Evolutionary conservation across 371 early-diverging fungal genomes (phyloP).

Genomic region (Haplosporangium sp.): DNA sequence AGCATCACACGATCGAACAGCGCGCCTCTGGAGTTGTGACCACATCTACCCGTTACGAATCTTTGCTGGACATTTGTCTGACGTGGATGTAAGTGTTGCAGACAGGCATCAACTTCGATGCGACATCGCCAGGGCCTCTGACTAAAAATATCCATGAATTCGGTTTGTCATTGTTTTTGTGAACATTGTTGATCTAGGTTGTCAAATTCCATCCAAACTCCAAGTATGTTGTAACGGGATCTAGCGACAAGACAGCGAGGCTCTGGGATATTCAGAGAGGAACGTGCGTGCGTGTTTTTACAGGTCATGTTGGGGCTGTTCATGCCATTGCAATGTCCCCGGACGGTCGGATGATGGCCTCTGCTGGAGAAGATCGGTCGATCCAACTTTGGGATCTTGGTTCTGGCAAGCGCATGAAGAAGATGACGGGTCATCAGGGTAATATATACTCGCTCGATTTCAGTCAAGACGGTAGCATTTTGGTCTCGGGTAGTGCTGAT

Average conservation of each 20-base stretch:
- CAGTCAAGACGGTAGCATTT: constrained; percentile 83
- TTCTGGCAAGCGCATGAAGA: constrained; percentile 83
- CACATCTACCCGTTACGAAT: constrained; percentile 96
- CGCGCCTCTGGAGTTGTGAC: constrained; percentile 97
- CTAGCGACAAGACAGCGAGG: constrained; percentile 94
- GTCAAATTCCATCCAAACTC: constrained; percentile 99
- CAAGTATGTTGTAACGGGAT: constrained; percentile 97
- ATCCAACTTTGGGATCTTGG: constrained; percentile 98
- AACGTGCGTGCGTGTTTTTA: constrained; percentile 92
- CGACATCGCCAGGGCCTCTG: neutral
- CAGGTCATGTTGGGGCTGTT: constrained; percentile 91
- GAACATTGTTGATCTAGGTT: constrained; percentile 53
- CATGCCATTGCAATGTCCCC: constrained; percentile 93
- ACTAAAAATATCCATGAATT: neutral
- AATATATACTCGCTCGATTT: constrained; percentile 93
- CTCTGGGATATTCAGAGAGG: constrained; percentile 98
- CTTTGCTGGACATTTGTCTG: constrained; percentile 98
- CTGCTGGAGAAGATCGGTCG: constrained; percentile 90
- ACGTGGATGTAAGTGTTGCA: constrained; percentile 87
- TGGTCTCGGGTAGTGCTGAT: constrained; percentile 94
- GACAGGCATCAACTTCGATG: neutral
- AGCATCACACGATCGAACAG: constrained; percentile 96
- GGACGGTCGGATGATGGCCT: constrained; percentile 94
- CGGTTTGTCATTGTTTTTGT: neutral
- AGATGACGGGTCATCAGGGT: constrained; percentile 87